Evolutionary conservation across 495 filamentous ascomycete genomes (phyloP).

Genomic region (Penicillium paradoxum): DNA sequence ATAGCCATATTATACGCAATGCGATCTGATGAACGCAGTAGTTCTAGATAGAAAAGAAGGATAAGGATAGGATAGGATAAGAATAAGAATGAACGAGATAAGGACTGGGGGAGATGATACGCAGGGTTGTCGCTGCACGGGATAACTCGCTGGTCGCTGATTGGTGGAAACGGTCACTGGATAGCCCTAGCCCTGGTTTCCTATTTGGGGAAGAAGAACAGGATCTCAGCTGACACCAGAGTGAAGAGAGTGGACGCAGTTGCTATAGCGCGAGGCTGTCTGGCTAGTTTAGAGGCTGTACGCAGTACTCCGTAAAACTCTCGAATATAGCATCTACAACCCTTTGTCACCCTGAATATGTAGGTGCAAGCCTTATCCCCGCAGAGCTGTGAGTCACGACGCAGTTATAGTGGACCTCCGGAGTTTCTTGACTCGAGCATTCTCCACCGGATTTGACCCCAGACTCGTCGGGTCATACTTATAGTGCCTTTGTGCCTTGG

Average conservation of each 20-base stretch:
- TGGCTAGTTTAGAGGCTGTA: not conserved
- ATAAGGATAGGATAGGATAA: conserved; percentile 7
- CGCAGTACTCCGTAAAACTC: not conserved
- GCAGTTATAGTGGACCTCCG: conserved; percentile 13
- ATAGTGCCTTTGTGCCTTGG: not conserved
- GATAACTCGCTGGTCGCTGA: conserved; percentile 12
- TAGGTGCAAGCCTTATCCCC: conserved; percentile 1
- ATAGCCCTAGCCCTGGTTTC: conserved; percentile 23
- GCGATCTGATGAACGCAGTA: not conserved
- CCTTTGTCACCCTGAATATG: not conserved
- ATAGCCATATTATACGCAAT: conserved; percentile 33
- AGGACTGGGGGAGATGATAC: conserved; percentile 5
- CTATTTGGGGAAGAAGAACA: not conserved
- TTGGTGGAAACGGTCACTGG: conserved; percentile 14
- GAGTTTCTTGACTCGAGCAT: not conserved
- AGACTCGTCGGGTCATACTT: not conserved
- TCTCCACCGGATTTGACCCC: conserved; percentile 18
- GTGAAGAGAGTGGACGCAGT: not conserved
- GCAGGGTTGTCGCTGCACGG: conserved; percentile 15
- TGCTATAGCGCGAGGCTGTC: not conserved
- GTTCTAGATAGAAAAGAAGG: conserved; percentile 2
- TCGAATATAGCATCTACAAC: not conserved
- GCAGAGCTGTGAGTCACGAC: conserved; percentile 15
- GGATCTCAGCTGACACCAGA: not conserved
- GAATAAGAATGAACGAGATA: conserved; percentile 14